A percentile compares a stretch with the other conserved stretches of the same genome.
Evolutionary conservation across 129 eudicot species (phyloP).

Genomic region (Saposhnikovia divaricata): DNA sequence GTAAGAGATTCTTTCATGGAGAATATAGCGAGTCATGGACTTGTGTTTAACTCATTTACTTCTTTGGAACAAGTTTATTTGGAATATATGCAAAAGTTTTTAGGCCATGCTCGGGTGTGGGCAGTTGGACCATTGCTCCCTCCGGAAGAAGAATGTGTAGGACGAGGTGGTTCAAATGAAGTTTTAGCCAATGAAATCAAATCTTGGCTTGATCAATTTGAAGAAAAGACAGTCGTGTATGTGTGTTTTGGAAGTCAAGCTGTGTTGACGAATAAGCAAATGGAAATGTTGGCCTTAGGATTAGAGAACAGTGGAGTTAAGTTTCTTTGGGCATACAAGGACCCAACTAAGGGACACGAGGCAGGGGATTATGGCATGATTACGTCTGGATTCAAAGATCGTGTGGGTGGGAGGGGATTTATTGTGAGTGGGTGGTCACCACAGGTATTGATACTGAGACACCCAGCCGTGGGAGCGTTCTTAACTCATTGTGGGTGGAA

Average conservation of each 20-base stretch:
- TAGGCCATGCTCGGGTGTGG: slow-evolving; percentile 38
- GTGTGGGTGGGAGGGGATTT: slow-evolving; percentile 29
- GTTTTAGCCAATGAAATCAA: not conserved
- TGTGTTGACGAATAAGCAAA: slow-evolving; percentile 15
- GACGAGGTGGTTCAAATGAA: slow-evolving; percentile 24
- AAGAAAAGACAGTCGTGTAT: slow-evolving; percentile 18
- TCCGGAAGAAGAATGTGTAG: too few relatives aligned
- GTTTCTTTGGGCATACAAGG: slow-evolving; percentile 24
- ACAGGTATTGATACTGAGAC: slow-evolving; percentile 35
- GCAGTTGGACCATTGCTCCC: slow-evolving; percentile 35
- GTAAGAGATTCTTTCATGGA: slow-evolving; percentile 17
- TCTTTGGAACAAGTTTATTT: slow-evolving; percentile 28
- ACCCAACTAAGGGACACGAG: not conserved
- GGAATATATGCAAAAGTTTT: slow-evolving; percentile 19
- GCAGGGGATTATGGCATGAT: not conserved
- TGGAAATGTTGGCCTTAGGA: slow-evolving; percentile 12
- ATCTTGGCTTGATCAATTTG: slow-evolving; percentile 25
- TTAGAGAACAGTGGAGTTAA: slow-evolving; percentile 16
- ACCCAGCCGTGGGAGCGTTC: slow-evolving; percentile 36
- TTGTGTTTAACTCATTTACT: slow-evolving; percentile 28
- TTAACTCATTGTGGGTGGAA: slow-evolving; percentile 59
- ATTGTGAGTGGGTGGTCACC: slow-evolving; percentile 47
- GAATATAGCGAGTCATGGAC: slow-evolving; percentile 30
- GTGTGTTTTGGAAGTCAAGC: slow-evolving; percentile 31
- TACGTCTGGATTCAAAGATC: slow-evolving; percentile 14